Base-by-base conservation (phyloP, 805 yeast species). In the Saccharomyces kudriavzevii region DNA sequence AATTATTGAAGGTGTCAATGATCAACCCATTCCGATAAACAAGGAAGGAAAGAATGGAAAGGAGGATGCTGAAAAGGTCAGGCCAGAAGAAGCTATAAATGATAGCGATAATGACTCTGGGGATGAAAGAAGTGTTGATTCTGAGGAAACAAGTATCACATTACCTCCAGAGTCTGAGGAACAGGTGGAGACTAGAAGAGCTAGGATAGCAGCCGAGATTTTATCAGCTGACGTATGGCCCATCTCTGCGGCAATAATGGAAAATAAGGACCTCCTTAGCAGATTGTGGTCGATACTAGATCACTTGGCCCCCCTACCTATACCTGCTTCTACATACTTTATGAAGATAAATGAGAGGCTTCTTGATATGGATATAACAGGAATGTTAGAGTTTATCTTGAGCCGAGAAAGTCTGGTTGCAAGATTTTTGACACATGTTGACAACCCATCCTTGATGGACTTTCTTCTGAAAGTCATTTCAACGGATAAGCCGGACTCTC, bases 371-470 rank as follows among this genome's bases (percentile, higher is more conserved):
- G 86, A 91, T 68, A 84, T 89, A 69, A 89, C 84, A 54, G 91
- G 87, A 61, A 82, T 89, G 80, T 71, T 82, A 52, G 70, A 70
- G 11, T 91, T 86, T 65, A 79, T 94, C 48, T 70, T 88, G 50
- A 74, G 81, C 31, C 89, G 85, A 64, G 76, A 80, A 1, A 73
- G 76, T 56, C 74, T 92, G 56, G 96, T 89, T 40, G 87, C 84
- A 61, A 79, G 88, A 56, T 89, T 92, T 66, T 74, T 91, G 69
- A 79, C 78, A 53, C 96, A 92, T 69, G 82, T 94, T 55, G 97
- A 90, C 63, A 87, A 91, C 53, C 96, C 98, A 2, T 89, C 96
- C 50, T 71, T 94, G 55, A 91, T 91, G 94, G 99, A 92, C 70
- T 88, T 92, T 62, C 73, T 94, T 55, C 75, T 94, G 52, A 87